phyloP scores from a whole-genome alignment of 805 yeast species.

The Yamadazyma akitaensis region DNA sequence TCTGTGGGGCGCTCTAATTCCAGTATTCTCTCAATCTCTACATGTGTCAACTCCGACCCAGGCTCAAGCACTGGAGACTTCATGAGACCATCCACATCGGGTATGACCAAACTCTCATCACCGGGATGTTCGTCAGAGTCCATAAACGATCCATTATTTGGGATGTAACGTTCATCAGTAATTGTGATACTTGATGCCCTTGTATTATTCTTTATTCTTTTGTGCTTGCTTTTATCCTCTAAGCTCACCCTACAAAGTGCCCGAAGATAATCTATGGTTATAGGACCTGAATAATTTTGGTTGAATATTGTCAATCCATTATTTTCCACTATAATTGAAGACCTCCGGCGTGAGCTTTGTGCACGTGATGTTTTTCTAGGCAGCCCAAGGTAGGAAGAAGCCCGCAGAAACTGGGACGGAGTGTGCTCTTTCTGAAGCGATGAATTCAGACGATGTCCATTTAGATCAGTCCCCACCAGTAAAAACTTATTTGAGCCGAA shows the following conservation, averaged over 20 bases:
- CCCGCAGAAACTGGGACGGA: neutral
- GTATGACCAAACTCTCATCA: neutral
- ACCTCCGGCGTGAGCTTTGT: constrained; percentile 18
- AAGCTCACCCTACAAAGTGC: constrained; percentile 30
- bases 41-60: neutral
- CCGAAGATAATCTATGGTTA: constrained; percentile 33
- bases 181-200: neutral
- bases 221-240: constrained; percentile 5
- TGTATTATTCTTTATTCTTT: neutral
- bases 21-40: neutral
- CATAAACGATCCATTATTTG: neutral
- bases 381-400: neutral
- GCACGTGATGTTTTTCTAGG: neutral
- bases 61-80: constrained; percentile 1
- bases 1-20: too few relatives aligned
- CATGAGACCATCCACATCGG: neutral
- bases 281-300: constrained; percentile 4
- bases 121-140: neutral
- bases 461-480: neutral
- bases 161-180: neutral
- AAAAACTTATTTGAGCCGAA: neutral
- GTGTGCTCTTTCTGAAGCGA: neutral
- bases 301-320: constrained; percentile 23
- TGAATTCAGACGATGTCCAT: neutral
- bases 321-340: constrained; percentile 22